Evolutionary conservation across 1,139 yeast species (phyloP).

Genomic region (Geotrichum australiense): DNA sequence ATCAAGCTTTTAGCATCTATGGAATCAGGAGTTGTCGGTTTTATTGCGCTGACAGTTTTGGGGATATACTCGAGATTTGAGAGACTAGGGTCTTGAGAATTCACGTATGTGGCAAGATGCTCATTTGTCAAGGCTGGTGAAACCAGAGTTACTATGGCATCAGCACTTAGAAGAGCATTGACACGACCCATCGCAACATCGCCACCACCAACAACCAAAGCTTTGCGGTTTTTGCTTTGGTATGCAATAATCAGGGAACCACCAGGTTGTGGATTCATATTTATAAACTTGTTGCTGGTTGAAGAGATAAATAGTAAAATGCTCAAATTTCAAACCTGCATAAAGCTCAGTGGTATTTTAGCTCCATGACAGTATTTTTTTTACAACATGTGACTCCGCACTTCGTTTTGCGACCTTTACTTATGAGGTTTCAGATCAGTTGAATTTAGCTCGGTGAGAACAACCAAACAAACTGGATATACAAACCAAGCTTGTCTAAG

Average conservation of each 20-base stretch:
- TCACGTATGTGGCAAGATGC: conserved; percentile 40
- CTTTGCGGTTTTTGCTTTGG: conserved; percentile 60
- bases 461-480: too few species aligned
- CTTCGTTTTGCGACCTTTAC: too few species aligned
- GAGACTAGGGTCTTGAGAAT: conserved; percentile 28
- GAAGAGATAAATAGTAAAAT: too few species aligned
- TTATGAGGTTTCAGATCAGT: too few species aligned
- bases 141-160: conserved; percentile 63
- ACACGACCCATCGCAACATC: conserved; percentile 74
- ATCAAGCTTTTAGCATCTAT: conserved; percentile 11
- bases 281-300: too few species aligned
- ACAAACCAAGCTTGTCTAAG: too few species aligned
- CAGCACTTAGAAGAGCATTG: conserved; percentile 57
- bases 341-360: too few species aligned
- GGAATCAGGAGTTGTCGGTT: conserved; percentile 16
- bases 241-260: conserved; percentile 65
- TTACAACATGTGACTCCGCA: too few species aligned
- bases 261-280: conserved; percentile 24
- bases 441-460: too few species aligned
- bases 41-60: conserved; percentile 42
- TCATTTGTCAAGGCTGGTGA: conserved; percentile 48
- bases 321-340: too few species aligned
- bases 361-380: too few species aligned
- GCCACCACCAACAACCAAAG: conserved; percentile 74
- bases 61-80: conserved; percentile 40